phyloP scores from a whole-genome alignment of 2,329 filamentous ascomycete genomes.

The Aspergillus felis region DNA sequence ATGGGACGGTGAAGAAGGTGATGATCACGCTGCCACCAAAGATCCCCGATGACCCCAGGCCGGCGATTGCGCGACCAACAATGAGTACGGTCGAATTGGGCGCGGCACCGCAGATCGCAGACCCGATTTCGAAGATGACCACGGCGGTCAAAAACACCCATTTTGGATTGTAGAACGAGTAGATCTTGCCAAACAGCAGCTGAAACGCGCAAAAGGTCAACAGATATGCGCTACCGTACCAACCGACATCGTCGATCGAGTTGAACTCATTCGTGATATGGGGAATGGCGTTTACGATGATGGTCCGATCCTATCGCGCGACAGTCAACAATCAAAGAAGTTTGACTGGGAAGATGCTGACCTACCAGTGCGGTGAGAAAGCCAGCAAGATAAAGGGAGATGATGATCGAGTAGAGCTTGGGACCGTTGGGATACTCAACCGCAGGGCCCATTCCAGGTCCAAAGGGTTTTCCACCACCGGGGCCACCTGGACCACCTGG shows the following conservation, averaged over 20 bases:
- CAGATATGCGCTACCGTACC: constrained; percentile 22
- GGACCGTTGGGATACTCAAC: background rate
- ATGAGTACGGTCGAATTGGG: constrained; percentile 30
- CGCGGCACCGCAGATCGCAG: constrained; percentile 26
- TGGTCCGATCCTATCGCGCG: background rate
- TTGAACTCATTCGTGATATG: background rate
- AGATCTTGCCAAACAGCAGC: constrained; percentile 36
- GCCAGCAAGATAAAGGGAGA: background rate
- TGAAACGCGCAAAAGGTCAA: constrained; percentile 36
- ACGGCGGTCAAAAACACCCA: constrained; percentile 31
- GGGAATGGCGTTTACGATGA: background rate
- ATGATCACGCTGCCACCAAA: constrained; percentile 31
- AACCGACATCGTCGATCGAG: no score
- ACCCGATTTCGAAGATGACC: constrained; percentile 36
- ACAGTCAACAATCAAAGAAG: background rate
- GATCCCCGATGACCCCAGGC: constrained; percentile 27
- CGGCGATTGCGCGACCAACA: constrained; percentile 32
- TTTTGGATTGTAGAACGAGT: constrained; percentile 34
- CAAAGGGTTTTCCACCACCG: background rate
- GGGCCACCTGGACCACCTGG: background rate
- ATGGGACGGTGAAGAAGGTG: constrained; percentile 28
- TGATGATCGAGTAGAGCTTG: background rate
- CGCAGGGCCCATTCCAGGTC: background rate
- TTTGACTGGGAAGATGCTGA: background rate
- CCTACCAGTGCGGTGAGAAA: background rate